Percentiles rank a stretch among this genome's conserved stretches.
phyloP scores from a whole-genome alignment of 1,284 basidiomycete species.

The Ceratobasidium sp. region DNA sequence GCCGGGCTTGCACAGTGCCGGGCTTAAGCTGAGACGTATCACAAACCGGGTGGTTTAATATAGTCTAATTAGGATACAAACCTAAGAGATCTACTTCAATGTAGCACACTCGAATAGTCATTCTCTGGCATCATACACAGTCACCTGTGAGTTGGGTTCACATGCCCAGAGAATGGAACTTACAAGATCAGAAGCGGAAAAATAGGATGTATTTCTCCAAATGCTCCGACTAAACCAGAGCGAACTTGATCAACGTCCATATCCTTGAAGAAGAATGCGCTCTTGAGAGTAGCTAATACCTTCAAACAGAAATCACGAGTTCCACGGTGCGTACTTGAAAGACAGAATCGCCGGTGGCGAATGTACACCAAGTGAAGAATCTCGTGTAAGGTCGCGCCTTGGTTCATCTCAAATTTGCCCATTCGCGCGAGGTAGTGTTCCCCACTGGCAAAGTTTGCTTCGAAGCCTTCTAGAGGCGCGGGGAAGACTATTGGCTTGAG shows the following conservation, averaged over 20 bases:
- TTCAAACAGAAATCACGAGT: constrained; percentile 2
- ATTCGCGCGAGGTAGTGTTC: background rate
- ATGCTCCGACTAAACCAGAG: background rate
- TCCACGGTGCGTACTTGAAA: background rate
- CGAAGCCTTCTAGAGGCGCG: background rate
- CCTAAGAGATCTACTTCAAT: too few relatives aligned
- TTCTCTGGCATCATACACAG: too few relatives aligned
- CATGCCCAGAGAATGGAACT: background rate
- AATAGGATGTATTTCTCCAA: background rate
- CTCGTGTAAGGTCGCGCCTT: background rate
- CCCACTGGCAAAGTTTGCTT: background rate
- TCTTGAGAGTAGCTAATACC: background rate
- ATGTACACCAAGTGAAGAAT: background rate
- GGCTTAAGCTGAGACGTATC: too few relatives aligned
- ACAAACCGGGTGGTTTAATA: too few relatives aligned
- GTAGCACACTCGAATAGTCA: too few relatives aligned
- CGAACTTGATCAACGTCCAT: background rate
- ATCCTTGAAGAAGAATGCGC: background rate
- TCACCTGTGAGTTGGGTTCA: background rate
- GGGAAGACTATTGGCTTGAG: background rate
- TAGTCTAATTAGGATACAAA: too few relatives aligned
- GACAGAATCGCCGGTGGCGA: background rate
- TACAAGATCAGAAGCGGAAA: background rate
- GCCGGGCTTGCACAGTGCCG: too few relatives aligned
- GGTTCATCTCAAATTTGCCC: constrained; percentile 5